Evolutionary conservation across 805 yeast genomes (phyloP).

Genomic region (Spathaspora sp.): DNA sequence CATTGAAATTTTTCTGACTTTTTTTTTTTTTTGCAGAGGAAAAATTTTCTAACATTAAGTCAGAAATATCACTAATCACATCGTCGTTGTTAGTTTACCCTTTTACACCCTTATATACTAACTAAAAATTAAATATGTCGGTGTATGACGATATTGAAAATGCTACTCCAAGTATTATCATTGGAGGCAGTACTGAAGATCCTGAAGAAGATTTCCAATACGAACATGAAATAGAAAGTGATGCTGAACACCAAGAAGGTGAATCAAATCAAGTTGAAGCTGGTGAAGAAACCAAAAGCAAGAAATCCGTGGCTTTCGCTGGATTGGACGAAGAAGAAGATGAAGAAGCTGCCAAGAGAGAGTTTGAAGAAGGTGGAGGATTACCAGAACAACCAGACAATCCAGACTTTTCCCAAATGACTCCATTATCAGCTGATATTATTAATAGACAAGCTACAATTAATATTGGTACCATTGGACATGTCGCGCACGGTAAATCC

Average conservation of each 20-base stretch:
- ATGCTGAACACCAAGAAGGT: slow-evolving; percentile 43
- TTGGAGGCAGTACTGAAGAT: slow-evolving; percentile 49
- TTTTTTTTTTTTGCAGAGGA: slow-evolving; percentile 3
- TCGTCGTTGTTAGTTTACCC: no score
- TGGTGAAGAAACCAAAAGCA: slow-evolving; percentile 28
- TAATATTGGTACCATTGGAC: slow-evolving; percentile 96
- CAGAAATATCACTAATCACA: background rate
- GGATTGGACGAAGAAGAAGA: slow-evolving; percentile 62
- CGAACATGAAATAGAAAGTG: slow-evolving; percentile 47
- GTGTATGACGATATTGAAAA: slow-evolving; percentile 69
- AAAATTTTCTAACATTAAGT: background rate
- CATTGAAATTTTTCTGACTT: slow-evolving; percentile 1
- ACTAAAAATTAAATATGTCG: slow-evolving; percentile 43
- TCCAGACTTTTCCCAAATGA: slow-evolving; percentile 77
- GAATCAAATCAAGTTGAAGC: slow-evolving; percentile 6
- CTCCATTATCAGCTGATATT: slow-evolving; percentile 91
- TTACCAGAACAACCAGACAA: slow-evolving; percentile 92
- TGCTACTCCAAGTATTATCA: slow-evolving; percentile 81
- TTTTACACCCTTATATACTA: background rate
- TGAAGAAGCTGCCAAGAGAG: slow-evolving; percentile 75
- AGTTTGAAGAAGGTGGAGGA: slow-evolving; percentile 98
- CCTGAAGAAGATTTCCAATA: slow-evolving; percentile 43
- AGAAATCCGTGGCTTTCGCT: slow-evolving; percentile 83
- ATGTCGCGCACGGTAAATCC: slow-evolving; percentile 93
- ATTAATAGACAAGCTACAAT: slow-evolving; percentile 98